Evolutionary conservation across 805 yeast species (phyloP).

Genomic region (Hanseniaspora nectarophila): DNA sequence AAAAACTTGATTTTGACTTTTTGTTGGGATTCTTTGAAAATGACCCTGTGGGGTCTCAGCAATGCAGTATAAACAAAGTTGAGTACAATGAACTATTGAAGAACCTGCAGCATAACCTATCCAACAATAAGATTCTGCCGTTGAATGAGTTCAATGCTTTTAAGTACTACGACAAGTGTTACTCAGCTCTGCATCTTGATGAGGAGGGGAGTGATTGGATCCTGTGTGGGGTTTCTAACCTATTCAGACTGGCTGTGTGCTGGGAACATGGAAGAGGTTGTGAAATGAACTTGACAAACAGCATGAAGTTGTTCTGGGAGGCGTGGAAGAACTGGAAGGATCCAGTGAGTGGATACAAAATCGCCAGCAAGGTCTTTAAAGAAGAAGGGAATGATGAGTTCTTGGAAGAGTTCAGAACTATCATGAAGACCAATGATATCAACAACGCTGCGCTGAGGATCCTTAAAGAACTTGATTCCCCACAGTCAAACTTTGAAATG

Average conservation of each 20-base stretch:
- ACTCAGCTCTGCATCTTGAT: conserved; percentile 35
- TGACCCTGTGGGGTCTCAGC: conserved; percentile 13
- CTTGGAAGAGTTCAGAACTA: not conserved
- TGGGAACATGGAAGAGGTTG: conserved; percentile 52
- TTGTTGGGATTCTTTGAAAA: conserved; percentile 9
- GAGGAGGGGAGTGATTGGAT: conserved; percentile 9
- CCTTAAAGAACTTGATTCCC: conserved; percentile 34
- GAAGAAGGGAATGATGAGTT: conserved; percentile 14
- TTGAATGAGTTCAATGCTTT: conserved; percentile 51
- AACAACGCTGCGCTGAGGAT: not conserved
- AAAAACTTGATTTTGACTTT: conserved; percentile 35
- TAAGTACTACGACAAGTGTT: conserved; percentile 38
- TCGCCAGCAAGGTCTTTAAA: conserved; percentile 36
- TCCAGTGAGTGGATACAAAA: conserved; percentile 56
- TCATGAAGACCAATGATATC: not conserved
- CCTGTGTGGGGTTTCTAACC: conserved; percentile 10
- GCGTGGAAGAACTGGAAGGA: conserved; percentile 54
- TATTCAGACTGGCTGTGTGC: conserved; percentile 57
- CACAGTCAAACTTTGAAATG: conserved; percentile 48
- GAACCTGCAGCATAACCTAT: conserved; percentile 17
- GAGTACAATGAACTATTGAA: conserved; percentile 6
- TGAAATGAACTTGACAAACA: conserved; percentile 35
- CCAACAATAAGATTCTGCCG: conserved; percentile 34
- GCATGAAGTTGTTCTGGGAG: conserved; percentile 42
- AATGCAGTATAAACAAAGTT: not conserved